Evolutionary conservation across 208 protist species (phyloP).

Genomic region (Perkinsela sp.): DNA sequence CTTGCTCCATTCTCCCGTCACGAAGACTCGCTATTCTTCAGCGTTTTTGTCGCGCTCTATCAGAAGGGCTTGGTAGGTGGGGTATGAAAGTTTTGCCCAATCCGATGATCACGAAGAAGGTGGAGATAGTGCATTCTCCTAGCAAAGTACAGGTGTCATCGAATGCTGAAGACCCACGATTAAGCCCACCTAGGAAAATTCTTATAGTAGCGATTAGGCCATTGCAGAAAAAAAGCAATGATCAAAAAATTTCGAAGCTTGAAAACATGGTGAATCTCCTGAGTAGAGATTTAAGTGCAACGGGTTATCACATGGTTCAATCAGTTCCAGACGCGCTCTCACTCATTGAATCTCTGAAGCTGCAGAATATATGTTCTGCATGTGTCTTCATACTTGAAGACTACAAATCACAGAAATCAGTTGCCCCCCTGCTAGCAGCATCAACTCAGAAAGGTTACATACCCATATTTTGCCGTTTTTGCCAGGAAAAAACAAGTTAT

Average conservation of each 20-base stretch:
- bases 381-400: neutral
- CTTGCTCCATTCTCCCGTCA: constrained; percentile 30
- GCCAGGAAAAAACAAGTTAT: neutral
- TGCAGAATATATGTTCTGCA: neutral
- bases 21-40: constrained; percentile 18
- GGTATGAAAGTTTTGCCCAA: constrained; percentile 15
- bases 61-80: constrained; percentile 17
- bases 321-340: neutral
- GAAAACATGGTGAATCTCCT: neutral
- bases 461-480: neutral
- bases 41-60: constrained; percentile 11
- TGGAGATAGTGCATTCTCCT: neutral
- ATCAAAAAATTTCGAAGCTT: neutral
- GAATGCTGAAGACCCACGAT: neutral
- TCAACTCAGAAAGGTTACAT: neutral
- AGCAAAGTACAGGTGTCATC: neutral
- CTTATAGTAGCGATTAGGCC: neutral
- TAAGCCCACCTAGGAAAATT: neutral
- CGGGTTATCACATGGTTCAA: neutral
- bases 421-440: neutral
- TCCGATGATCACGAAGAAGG: constrained; percentile 10
- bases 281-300: neutral
- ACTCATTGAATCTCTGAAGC: neutral
- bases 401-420: neutral
- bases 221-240: neutral